These are phyloP conservation scores for Cytospora piceae DNA, from an alignment of 2,329 filamentous ascomycete genomes.

Conservation along the genomic window DNA sequence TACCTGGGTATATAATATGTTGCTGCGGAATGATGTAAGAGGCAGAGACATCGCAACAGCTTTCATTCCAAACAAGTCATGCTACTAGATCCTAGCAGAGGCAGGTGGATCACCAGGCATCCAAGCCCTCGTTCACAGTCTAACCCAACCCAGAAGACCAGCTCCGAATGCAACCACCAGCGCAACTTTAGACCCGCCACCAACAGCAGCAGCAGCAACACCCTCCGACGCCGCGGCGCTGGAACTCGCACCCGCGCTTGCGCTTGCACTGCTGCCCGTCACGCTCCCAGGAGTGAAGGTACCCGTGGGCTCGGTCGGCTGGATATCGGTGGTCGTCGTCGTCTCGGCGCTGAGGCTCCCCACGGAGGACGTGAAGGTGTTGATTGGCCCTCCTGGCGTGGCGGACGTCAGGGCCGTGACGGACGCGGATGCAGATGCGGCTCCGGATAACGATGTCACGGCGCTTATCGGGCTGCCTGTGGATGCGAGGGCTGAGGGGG, in stretches of 20 bases:
- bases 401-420: neutral
- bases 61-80: too few relatives aligned
- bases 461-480: neutral
- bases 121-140: neutral
- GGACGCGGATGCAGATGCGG: neutral
- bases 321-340: slow-evolving; percentile 17
- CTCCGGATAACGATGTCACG: neutral
- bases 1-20: neutral
- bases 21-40: neutral
- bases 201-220: neutral
- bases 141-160: slow-evolving; percentile 24
- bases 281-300: slow-evolving; percentile 1
- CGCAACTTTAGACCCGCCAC: slow-evolving; percentile 20
- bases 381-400: slow-evolving; percentile 18
- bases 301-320: slow-evolving; percentile 22
- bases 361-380: slow-evolving; percentile 11
- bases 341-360: neutral
- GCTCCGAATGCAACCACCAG: slow-evolving; percentile 26
- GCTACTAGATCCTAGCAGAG: too few relatives aligned
- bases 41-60: too few relatives aligned
- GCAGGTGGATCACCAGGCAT: neutral
- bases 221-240: neutral
- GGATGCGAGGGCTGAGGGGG: neutral
- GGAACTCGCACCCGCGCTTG: slow-evolving; percentile 7
- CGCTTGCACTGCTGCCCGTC: slow-evolving; percentile 1